Evolutionary conservation across 495 filamentous ascomycete species (phyloP).

Genomic region (Penicillium longicatenatum): DNA sequence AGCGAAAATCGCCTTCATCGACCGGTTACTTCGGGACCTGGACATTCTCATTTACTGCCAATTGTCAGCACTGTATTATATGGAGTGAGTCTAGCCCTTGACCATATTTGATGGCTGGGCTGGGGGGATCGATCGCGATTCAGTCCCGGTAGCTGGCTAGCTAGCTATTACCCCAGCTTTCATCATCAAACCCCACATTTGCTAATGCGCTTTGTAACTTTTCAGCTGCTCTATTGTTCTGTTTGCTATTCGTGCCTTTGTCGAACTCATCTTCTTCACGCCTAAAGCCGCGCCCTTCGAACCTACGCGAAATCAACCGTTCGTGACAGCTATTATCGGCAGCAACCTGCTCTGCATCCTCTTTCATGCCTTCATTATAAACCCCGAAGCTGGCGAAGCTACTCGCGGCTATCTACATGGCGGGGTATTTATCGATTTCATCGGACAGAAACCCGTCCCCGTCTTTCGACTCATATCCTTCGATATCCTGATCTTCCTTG

Average conservation of each 20-base stretch:
- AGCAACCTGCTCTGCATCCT: slow-evolving; percentile 74
- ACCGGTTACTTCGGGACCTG: slow-evolving; percentile 67
- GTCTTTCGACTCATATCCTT: slow-evolving; percentile 62
- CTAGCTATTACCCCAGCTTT: slow-evolving; percentile 1
- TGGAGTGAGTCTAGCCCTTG: slow-evolving; percentile 65
- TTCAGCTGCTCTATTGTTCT: slow-evolving; percentile 75
- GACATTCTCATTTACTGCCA: slow-evolving; percentile 83
- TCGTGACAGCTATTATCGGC: slow-evolving; percentile 67
- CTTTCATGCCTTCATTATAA: slow-evolving; percentile 63
- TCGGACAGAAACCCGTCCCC: slow-evolving; percentile 77
- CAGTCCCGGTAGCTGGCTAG: not conserved
- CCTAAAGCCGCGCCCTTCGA: slow-evolving; percentile 74
- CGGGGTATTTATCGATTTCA: slow-evolving; percentile 82
- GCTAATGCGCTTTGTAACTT: slow-evolving; percentile 7
- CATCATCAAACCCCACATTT: slow-evolving; percentile 1
- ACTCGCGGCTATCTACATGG: slow-evolving; percentile 83
- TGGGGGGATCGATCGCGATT: not conserved
- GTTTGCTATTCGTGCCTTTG: slow-evolving; percentile 66
- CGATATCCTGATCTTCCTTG: slow-evolving; percentile 63
- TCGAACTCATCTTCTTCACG: slow-evolving; percentile 76
- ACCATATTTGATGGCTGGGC: not conserved
- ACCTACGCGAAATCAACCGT: slow-evolving; percentile 60
- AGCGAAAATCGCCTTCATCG: slow-evolving; percentile 61
- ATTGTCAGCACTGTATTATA: slow-evolving; percentile 81
- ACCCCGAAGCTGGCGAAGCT: slow-evolving; percentile 70